Conservation (phyloP, 768 basidiomycete genomes). For the Tricholoma furcatifolium region DNA sequence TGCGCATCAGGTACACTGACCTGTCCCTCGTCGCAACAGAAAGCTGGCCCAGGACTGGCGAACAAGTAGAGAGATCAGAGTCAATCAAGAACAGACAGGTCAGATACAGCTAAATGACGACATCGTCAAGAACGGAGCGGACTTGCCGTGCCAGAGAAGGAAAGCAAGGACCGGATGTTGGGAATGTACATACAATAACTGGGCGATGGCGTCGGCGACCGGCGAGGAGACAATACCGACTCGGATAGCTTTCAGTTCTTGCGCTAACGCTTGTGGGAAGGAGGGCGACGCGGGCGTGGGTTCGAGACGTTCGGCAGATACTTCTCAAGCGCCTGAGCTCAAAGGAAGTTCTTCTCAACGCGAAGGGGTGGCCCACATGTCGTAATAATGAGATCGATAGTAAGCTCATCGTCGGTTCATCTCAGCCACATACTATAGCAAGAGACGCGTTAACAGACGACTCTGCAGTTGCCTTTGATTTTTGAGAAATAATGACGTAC, state of each 20-base stretch:
- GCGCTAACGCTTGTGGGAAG: constrained; percentile 6
- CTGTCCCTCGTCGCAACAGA: too few species aligned
- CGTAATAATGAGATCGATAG: too few species aligned
- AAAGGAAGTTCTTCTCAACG: not conserved
- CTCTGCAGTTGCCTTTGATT: too few species aligned
- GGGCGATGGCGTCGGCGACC: not conserved
- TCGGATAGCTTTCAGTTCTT: not conserved
- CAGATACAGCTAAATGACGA: not conserved
- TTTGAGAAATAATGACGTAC: too few species aligned
- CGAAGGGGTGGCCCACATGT: too few species aligned
- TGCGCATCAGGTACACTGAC: too few species aligned
- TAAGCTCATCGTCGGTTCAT: too few species aligned
- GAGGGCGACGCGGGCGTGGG: not conserved
- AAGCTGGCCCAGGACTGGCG: too few species aligned
- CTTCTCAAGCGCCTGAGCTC: not conserved
- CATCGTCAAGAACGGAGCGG: not conserved
- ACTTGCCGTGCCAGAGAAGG: not conserved
- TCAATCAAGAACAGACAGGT: too few species aligned
- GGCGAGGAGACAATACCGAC: constrained; percentile 2
- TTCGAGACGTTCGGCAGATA: not conserved
- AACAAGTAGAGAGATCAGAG: too few species aligned
- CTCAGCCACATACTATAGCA: too few species aligned
- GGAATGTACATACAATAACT: not conserved
- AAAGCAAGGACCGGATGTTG: not conserved
- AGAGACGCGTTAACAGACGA: too few species aligned